These are phyloP conservation scores for Fusarium sp. DNA, from an alignment of 2,329 filamentous ascomycete genomes.

Conservation along the genomic window DNA sequence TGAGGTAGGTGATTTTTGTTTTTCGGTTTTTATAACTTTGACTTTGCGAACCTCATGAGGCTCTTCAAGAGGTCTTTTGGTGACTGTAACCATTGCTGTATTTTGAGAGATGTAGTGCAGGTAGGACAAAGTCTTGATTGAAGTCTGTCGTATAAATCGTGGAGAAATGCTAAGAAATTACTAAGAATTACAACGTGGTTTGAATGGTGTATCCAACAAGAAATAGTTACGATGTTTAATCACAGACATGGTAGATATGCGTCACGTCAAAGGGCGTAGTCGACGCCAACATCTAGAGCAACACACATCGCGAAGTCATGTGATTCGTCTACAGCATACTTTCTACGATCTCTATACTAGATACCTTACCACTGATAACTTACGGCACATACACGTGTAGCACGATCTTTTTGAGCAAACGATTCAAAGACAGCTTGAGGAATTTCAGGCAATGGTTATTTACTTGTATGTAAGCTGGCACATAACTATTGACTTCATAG, in stretches of 20 bases:
- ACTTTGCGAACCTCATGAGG: conserved; percentile 17
- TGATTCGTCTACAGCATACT: conserved; percentile 24
- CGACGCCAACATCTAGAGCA: conserved; percentile 47
- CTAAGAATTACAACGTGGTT: background rate
- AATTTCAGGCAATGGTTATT: no score
- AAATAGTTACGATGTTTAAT: conserved; percentile 11
- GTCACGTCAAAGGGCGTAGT: conserved; percentile 42
- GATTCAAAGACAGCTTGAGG: background rate
- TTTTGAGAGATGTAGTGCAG: background rate
- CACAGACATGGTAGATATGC: conserved; percentile 14
- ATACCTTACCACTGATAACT: no score
- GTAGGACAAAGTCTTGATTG: background rate
- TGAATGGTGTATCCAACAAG: background rate
- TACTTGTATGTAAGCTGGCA: no score
- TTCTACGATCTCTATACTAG: no score
- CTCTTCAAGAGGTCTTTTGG: conserved; percentile 41
- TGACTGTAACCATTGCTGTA: conserved; percentile 25
- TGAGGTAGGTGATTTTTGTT: conserved; percentile 9
- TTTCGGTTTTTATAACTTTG: conserved; percentile 30
- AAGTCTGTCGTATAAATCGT: background rate
- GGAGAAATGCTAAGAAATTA: background rate
- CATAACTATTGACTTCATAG: no score
- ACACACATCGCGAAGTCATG: conserved; percentile 49
- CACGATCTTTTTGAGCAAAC: no score
- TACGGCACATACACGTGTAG: no score